Evolutionary conservation across 1,139 yeast genomes (phyloP).

Genomic region (Entelexis sorbosivorans): DNA sequence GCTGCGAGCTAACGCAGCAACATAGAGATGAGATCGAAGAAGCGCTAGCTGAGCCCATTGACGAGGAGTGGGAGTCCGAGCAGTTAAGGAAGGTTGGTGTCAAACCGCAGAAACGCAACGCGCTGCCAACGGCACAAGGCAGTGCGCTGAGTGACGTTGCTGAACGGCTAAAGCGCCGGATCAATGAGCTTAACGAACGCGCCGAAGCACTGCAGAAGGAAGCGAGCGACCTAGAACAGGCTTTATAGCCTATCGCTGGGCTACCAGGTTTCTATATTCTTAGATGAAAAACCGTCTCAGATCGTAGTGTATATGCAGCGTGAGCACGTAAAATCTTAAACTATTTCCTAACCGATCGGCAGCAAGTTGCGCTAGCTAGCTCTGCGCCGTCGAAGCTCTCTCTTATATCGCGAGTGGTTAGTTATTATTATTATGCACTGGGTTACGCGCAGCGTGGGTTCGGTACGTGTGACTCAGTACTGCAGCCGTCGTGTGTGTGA

Average conservation of each 20-base stretch:
- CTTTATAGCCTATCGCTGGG: too few species aligned
- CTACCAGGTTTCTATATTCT: too few species aligned
- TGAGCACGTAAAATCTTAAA: too few species aligned
- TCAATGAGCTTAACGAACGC: neutral
- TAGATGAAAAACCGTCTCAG: too few species aligned
- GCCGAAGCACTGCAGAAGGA: neutral
- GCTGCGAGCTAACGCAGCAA: neutral
- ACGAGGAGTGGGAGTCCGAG: conserved; percentile 18
- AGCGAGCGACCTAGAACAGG: neutral
- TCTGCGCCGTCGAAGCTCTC: too few species aligned
- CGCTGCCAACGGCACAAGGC: too few species aligned
- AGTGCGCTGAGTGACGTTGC: neutral
- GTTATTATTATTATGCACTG: neutral
- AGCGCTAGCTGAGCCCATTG: neutral
- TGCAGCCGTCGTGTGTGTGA: neutral
- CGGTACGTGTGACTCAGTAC: neutral
- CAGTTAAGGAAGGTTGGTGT: conserved; percentile 14
- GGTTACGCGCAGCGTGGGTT: neutral
- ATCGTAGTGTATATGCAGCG: too few species aligned
- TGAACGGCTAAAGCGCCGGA: neutral
- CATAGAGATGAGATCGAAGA: neutral
- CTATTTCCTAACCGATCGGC: too few species aligned
- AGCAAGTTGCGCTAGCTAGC: neutral
- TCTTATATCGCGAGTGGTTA: too few species aligned
- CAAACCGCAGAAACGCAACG: neutral